phyloP scores from a whole-genome alignment of 495 filamentous ascomycete species.

The Xylaria flabelliformis region DNA sequence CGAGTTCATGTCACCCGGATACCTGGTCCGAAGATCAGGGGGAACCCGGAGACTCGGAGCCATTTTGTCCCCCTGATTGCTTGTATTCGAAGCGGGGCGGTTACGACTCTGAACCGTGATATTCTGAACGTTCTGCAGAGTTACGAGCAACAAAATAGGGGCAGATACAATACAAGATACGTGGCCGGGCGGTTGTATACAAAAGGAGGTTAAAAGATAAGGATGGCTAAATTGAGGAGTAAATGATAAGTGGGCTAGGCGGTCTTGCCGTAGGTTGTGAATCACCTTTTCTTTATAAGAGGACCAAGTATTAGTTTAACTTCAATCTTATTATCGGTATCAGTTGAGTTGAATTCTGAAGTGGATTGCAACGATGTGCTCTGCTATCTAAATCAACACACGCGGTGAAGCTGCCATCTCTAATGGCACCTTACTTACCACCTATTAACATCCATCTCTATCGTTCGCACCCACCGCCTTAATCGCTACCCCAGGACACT shows the following conservation, averaged over 20 bases:
- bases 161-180: not conserved
- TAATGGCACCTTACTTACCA: not conserved
- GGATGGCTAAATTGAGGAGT: not conserved
- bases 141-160: not conserved
- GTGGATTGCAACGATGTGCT: not conserved
- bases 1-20: conserved; percentile 32
- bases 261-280: not conserved
- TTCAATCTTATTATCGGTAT: not conserved
- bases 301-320: not conserved
- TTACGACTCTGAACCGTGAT: not conserved
- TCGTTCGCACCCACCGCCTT: not conserved
- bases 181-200: not conserved
- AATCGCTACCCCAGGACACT: not conserved
- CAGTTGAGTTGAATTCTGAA: not conserved
- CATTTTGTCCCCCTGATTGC: conserved; percentile 33
- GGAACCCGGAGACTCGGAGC: conserved; percentile 40
- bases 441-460: not conserved
- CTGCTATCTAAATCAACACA: not conserved
- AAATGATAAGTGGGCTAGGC: not conserved
- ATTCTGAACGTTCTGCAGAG: not conserved
- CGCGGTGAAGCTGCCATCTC: not conserved
- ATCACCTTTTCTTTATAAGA: not conserved
- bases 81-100: not conserved
- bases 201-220: not conserved
- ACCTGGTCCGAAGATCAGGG: conserved; percentile 35